Base-by-base conservation (phyloP, 2,329 filamentous ascomycete species). In the Fusarium coffeatum region DNA sequence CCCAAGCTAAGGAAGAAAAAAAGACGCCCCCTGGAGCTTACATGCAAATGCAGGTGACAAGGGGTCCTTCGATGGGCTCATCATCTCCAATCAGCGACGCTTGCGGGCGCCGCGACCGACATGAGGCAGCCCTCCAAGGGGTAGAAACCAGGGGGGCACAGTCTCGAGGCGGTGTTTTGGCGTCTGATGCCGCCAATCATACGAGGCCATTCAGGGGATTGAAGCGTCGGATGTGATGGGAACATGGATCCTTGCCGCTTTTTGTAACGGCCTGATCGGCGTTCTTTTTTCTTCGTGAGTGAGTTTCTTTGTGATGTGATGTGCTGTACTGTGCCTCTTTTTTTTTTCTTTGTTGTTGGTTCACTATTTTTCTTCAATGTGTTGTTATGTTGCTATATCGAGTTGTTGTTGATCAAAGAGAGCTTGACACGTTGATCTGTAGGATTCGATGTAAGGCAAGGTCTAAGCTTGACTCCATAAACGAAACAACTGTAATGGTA, bases 231-330 rank as follows among this genome's bases (percentile, higher is more conserved):
- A 69, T 69, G 67, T 64, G 65, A 62, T 65, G 68, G 64, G 56
- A 58, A 49, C 53, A 61, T 57, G 57, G 41, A 72, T 68, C 71
- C 68, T 60, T 72, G 72, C 68, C 68, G 55, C 48, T 54, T 64
- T 71, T 58, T 68, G 59, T 61, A 74, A 74, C 72, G 70, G 72
- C 65, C 65, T 69, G 72, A 69, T 74, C 68, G 49, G 62, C 66
- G 50, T 70, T 49, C 50, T 53, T 59, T 53, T 69, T 48, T 55
- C 65, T 27, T 25, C 10, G 8, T 43, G 20, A 46, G 23, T 27
- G 37, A 56, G 54, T 71, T 46, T 50, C 49, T 64, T 55, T 67
- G 53, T 55, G 28, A 30, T 67, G 53, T 55, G 28, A 30, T 30
- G 28, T 30, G 28, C 12, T 30, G 27, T 50, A 47, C 58, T 51